phyloP scores from a whole-genome alignment of 805 yeast genomes.

The Blastobotrys terrestris region DNA sequence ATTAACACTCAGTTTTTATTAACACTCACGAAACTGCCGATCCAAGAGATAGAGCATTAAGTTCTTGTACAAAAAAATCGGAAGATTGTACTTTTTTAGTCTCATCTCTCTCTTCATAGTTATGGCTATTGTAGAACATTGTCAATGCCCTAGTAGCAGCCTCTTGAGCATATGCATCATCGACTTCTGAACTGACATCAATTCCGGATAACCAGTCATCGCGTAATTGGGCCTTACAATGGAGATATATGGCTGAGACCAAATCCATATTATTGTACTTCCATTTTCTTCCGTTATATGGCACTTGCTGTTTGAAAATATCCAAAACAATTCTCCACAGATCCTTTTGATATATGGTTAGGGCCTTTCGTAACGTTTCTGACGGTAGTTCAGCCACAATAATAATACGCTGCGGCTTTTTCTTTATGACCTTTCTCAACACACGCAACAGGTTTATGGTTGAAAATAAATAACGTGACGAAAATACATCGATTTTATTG shows the following conservation, averaged over 20 bases:
- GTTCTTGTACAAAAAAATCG: conserved; percentile 38
- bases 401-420: conserved; percentile 68
- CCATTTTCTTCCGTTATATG: conserved; percentile 94
- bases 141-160: conserved; percentile 71
- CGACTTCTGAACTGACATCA: conserved; percentile 68
- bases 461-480: conserved; percentile 26
- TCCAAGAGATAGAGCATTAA: conserved; percentile 18
- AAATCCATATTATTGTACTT: conserved; percentile 87
- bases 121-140: conserved; percentile 63
- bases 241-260: conserved; percentile 76
- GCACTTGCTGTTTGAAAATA: conserved; percentile 71
- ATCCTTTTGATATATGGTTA: conserved; percentile 53
- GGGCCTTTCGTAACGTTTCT: conserved; percentile 51
- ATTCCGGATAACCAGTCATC: conserved; percentile 88
- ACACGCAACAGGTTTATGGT: conserved; percentile 46
- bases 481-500: conserved; percentile 7
- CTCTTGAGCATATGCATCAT: conserved; percentile 79
- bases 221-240: conserved; percentile 60
- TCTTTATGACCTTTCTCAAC: conserved; percentile 52
- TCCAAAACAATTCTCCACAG: conserved; percentile 66
- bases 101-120: conserved; percentile 48
- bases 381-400: conserved; percentile 56
- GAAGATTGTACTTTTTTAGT: conserved; percentile 28
- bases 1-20: background rate
- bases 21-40: background rate